Conservation (phyloP, 805 yeast species). For the Tetrapisispora namnaoensis region DNA sequence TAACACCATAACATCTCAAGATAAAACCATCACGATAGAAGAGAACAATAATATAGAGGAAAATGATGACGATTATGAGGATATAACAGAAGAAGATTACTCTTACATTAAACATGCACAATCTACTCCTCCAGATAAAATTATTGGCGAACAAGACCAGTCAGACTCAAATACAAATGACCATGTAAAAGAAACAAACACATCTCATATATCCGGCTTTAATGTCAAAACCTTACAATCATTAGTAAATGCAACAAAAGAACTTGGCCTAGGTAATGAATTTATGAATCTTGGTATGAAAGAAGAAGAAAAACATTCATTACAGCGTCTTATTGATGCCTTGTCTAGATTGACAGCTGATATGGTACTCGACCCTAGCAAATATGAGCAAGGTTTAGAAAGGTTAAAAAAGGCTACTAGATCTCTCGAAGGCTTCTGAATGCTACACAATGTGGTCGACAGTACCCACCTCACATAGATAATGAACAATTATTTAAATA, state of each 20-base stretch:
- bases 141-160: background rate
- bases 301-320: constrained; percentile 60
- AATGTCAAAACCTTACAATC: constrained; percentile 30
- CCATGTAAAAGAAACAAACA: background rate
- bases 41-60: background rate
- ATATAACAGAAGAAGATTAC: background rate
- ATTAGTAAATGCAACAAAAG: constrained; percentile 31
- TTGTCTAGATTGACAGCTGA: constrained; percentile 80
- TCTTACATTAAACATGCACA: background rate
- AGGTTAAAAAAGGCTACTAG: constrained; percentile 74
- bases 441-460: background rate
- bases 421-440: constrained; percentile 71
- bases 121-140: background rate
- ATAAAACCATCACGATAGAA: background rate
- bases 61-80: constrained; percentile 2
- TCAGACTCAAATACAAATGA: background rate
- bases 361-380: constrained; percentile 75
- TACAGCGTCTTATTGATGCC: constrained; percentile 81
- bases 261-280: constrained; percentile 41
- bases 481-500: background rate
- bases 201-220: constrained; percentile 7
- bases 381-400: constrained; percentile 73
- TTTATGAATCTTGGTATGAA: constrained; percentile 67
- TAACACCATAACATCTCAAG: background rate
- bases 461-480: background rate